phyloP scores from a whole-genome alignment of 2,329 filamentous ascomycete species.

The Apiospora phragmitis region DNA sequence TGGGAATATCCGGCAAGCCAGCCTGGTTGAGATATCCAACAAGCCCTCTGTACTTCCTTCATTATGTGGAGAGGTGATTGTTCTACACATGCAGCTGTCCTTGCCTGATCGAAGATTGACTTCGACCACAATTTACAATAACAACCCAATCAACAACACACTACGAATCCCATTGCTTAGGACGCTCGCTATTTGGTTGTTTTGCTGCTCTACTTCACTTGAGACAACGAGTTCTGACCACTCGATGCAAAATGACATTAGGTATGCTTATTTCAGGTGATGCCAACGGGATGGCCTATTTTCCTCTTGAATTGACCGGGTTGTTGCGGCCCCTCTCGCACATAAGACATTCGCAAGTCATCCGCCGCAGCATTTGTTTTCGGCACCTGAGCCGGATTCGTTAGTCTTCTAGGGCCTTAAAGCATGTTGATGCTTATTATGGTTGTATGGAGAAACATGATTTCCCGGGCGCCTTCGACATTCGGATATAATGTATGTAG shows the following conservation, averaged over 20 bases:
- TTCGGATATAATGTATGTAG: not conserved
- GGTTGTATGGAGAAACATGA: not conserved
- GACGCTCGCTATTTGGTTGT: too few relatives aligned
- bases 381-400: not conserved
- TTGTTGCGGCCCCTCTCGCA: not conserved
- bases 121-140: not conserved
- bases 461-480: not conserved
- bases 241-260: not conserved
- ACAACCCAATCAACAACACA: not conserved
- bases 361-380: not conserved
- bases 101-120: not conserved
- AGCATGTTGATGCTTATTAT: not conserved
- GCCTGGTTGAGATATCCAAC: not conserved
- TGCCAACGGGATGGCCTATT: not conserved
- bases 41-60: not conserved
- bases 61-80: not conserved
- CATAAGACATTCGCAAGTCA: conserved; percentile 1
- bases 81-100: not conserved
- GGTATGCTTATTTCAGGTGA: not conserved
- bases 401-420: not conserved
- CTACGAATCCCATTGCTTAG: too few relatives aligned
- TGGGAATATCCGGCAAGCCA: not conserved
- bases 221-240: not conserved
- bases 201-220: not conserved
- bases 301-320: not conserved